phyloP scores from a whole-genome alignment of 2,329 filamentous ascomycete species.

The Fusarium sp. region DNA sequence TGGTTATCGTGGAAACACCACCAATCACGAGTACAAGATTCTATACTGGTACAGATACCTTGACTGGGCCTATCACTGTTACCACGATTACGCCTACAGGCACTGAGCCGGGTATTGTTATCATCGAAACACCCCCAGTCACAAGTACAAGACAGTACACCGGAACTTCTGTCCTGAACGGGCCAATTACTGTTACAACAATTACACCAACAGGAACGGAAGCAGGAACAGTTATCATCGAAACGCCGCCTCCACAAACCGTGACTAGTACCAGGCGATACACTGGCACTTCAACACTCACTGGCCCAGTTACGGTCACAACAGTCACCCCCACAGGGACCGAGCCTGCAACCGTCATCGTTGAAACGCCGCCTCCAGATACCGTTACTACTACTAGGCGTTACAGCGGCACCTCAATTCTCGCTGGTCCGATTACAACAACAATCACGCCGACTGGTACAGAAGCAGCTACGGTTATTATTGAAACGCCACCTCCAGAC shows the following conservation, averaged over 20 bases:
- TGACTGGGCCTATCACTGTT: slow-evolving; percentile 1
- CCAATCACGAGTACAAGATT: slow-evolving; percentile 4
- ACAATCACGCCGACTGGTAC: slow-evolving; percentile 3
- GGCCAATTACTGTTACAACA: slow-evolving; percentile 2
- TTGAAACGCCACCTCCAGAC: not conserved
- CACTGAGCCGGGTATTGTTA: not conserved
- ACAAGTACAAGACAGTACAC: slow-evolving; percentile 11
- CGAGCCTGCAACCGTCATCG: not conserved
- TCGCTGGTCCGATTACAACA: not conserved
- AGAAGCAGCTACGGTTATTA: not conserved
- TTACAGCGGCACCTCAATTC: slow-evolving; percentile 1
- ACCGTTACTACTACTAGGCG: slow-evolving; percentile 4
- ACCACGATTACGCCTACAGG: not conserved
- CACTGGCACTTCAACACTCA: slow-evolving; percentile 3
- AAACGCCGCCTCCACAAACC: not conserved
- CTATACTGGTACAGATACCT: slow-evolving; percentile 1
- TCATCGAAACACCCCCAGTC: slow-evolving; percentile 2
- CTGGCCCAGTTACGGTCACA: slow-evolving; percentile 2
- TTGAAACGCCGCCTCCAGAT: not conserved
- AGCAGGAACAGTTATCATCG: not conserved
- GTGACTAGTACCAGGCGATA: slow-evolving; percentile 8
- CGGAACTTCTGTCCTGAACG: slow-evolving; percentile 6
- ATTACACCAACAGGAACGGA: not conserved
- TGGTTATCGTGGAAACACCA: not conserved
- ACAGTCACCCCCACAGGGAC: slow-evolving; percentile 4